Evolutionary conservation across 768 basidiomycete species (phyloP).

Genomic region (Hortiboletus flavorubellus): DNA sequence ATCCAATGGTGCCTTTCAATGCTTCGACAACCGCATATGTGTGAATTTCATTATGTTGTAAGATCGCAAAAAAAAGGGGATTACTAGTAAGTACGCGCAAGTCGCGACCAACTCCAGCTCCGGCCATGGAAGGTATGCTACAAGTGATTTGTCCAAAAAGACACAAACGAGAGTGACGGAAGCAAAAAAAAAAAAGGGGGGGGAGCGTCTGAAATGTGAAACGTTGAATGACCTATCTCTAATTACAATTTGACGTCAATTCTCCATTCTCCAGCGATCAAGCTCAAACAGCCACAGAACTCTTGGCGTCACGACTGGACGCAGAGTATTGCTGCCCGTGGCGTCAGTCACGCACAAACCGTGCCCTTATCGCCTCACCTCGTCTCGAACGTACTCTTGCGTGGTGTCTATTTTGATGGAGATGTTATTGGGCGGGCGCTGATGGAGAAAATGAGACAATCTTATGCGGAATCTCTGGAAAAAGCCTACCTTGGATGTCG

Average conservation of each 20-base stretch:
- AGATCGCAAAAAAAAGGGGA: neutral
- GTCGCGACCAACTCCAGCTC: constrained; percentile 15
- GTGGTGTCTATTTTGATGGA: constrained; percentile 68
- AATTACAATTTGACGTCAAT: constrained; percentile 3
- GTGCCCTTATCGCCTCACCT: constrained; percentile 15
- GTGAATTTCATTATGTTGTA: neutral
- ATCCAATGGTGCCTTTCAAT: too few species aligned
- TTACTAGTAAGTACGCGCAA: neutral
- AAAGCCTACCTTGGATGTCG: constrained; percentile 11
- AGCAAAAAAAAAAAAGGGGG: neutral
- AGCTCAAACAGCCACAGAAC: constrained; percentile 19
- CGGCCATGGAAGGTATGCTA: constrained; percentile 17
- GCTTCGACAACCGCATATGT: too few species aligned
- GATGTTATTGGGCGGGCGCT: constrained; percentile 45
- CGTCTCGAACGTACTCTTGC: constrained; percentile 50
- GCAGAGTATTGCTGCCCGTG: constrained; percentile 20
- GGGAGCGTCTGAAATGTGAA: constrained; percentile 1
- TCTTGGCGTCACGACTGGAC: constrained; percentile 14
- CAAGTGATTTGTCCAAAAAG: constrained; percentile 10
- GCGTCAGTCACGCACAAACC: neutral
- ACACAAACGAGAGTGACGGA: neutral
- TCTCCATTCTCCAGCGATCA: neutral
- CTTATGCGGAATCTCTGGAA: too few species aligned
- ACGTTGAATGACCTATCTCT: neutral
- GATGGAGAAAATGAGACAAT: neutral